phyloP scores from a whole-genome alignment of 2,329 filamentous ascomycete genomes.

The Lachnellula hyalina region DNA sequence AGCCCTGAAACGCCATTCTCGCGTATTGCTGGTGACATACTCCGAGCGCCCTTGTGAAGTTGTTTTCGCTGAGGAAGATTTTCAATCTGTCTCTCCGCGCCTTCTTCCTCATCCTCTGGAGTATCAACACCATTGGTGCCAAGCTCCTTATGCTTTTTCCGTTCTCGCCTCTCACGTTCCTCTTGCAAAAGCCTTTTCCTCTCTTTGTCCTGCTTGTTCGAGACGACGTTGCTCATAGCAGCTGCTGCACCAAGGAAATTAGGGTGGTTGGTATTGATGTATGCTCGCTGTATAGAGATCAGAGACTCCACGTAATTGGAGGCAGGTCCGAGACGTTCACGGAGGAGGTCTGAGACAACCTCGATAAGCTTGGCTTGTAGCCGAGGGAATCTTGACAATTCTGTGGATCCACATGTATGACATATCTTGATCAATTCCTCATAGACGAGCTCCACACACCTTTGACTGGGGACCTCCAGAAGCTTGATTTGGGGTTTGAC shows the following conservation, averaged over 20 bases:
- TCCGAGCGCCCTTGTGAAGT: slow-evolving; percentile 53
- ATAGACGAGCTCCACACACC: slow-evolving; percentile 96
- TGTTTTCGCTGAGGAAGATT: slow-evolving; percentile 55
- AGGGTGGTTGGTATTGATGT: slow-evolving; percentile 99
- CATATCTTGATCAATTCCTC: slow-evolving; percentile 99
- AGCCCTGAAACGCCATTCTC: slow-evolving; percentile 58
- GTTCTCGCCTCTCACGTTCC: slow-evolving; percentile 81
- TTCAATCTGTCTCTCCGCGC: slow-evolving; percentile 45
- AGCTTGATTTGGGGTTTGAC: slow-evolving; percentile 99
- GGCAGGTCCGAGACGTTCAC: slow-evolving; percentile 84
- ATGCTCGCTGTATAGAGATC: slow-evolving; percentile 94
- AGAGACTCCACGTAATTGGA: slow-evolving; percentile 92
- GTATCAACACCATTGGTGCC: slow-evolving; percentile 71
- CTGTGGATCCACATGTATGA: slow-evolving; percentile 94
- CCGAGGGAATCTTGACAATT: slow-evolving; percentile 85
- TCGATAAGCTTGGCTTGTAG: slow-evolving; percentile 96
- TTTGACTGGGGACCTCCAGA: slow-evolving; percentile 87
- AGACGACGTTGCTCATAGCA: slow-evolving; percentile 95
- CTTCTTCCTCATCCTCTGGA: slow-evolving; percentile 54
- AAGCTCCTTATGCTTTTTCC: slow-evolving; percentile 75
- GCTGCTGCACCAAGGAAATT: slow-evolving; percentile 96
- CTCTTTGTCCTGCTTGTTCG: slow-evolving; percentile 90
- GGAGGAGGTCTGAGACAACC: slow-evolving; percentile 90
- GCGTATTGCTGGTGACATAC: slow-evolving; percentile 75
- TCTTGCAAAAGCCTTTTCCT: slow-evolving; percentile 74